phyloP scores from a whole-genome alignment of 2,329 filamentous ascomycete genomes.

The Eutypella sp. region DNA sequence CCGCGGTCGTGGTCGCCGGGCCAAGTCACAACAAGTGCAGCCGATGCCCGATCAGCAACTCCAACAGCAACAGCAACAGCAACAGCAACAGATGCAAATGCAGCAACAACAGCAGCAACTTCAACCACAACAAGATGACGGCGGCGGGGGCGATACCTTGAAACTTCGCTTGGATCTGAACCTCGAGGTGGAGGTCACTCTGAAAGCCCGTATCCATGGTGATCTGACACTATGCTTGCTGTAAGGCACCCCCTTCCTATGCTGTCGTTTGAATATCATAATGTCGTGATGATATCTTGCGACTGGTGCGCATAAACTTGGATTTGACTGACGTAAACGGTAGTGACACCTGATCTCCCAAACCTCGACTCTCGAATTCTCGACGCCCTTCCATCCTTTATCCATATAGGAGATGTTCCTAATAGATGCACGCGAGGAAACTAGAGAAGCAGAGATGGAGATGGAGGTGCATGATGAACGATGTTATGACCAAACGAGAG shows the following conservation, averaged over 20 bases:
- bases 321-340: not conserved
- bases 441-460: no score
- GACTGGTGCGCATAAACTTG: no score
- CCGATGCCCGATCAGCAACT: conserved; percentile 8
- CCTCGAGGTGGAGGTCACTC: not conserved
- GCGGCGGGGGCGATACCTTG: not conserved
- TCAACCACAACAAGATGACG: not conserved
- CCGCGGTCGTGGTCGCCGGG: conserved; percentile 13
- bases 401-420: no score
- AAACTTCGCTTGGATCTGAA: not conserved
- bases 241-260: not conserved
- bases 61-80: conserved; percentile 13
- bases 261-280: no score
- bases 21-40: conserved; percentile 7
- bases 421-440: no score
- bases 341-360: no score
- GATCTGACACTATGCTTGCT: not conserved
- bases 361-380: no score
- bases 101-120: conserved; percentile 7
- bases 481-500: no score
- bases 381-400: no score
- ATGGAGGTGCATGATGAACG: no score
- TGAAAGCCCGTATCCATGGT: not conserved
- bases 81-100: conserved; percentile 8
- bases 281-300: no score